A percentile compares a stretch with the other conserved stretches of the same genome.
Evolutionary conservation across 306 rosid genomes (phyloP).

Genomic region (Castanea sativa): DNA sequence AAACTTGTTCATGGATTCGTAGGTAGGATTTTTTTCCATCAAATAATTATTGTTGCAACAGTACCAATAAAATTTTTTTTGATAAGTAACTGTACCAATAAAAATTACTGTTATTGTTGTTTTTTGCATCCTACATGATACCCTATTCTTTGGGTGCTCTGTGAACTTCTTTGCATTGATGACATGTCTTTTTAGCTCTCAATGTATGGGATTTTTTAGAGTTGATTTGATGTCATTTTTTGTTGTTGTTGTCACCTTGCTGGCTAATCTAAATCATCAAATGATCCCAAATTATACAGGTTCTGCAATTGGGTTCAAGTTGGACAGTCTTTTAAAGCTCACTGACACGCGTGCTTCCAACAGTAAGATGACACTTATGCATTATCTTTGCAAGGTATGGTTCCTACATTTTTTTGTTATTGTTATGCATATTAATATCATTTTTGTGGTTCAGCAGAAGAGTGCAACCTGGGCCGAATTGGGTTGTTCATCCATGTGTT

Average conservation of each 20-base stretch:
- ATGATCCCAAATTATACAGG: constrained; percentile 52
- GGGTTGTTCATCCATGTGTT: neutral
- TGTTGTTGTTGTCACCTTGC: neutral
- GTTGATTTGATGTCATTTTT: constrained; percentile 11
- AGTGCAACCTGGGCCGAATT: neutral
- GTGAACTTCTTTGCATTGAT: neutral
- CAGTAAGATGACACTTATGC: constrained; percentile 94
- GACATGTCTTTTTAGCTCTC: neutral
- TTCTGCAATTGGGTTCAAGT: constrained; percentile 95
- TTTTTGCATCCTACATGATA: neutral
- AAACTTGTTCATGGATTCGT: neutral
- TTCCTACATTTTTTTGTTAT: constrained; percentile 5
- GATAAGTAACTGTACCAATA: too few relatives aligned
- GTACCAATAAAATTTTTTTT: too few relatives aligned
- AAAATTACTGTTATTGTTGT: neutral
- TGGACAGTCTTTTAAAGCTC: constrained; percentile 95
- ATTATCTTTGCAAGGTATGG: constrained; percentile 95
- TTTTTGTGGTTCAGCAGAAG: constrained; percentile 15
- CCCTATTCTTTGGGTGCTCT: neutral
- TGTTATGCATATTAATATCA: constrained; percentile 11
- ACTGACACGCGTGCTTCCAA: constrained; percentile 88
- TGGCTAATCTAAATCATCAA: constrained; percentile 5
- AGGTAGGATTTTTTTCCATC: neutral
- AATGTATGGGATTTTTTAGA: constrained; percentile 9
- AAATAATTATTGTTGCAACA: too few relatives aligned